A percentile compares a stretch with the other conserved stretches of the same genome.
These are phyloP conservation scores for Agapanthus africanus DNA, from an alignment of 106 monocot genomes.

Conservation along the genomic window DNA sequence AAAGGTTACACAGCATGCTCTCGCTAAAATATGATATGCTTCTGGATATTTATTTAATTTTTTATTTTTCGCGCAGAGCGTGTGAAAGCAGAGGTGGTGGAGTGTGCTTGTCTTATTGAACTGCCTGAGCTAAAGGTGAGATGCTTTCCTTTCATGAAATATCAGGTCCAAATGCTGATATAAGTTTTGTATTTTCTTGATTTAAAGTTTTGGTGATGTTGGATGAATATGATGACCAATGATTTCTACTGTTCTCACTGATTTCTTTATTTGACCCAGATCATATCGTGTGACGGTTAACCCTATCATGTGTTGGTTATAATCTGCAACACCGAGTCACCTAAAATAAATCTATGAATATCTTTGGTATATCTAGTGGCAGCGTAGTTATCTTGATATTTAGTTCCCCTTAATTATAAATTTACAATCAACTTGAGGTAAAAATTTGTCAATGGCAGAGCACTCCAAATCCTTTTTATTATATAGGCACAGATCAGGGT, in stretches of 20 bases:
- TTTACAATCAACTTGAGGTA: too few relatives aligned
- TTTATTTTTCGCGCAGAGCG: too few relatives aligned
- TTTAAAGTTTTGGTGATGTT: neutral
- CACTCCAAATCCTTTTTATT: too few relatives aligned
- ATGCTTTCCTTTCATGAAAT: neutral
- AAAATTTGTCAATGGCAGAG: too few relatives aligned
- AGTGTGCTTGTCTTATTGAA: conserved; percentile 77
- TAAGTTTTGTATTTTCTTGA: neutral
- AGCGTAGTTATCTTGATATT: too few relatives aligned
- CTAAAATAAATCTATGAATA: neutral
- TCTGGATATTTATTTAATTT: neutral
- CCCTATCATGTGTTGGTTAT: neutral
- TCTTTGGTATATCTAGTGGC: too few relatives aligned
- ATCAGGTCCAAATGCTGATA: neutral
- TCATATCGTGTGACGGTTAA: neutral
- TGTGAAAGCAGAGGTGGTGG: conserved; percentile 62
- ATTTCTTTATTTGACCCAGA: neutral
- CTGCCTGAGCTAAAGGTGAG: conserved; percentile 62
- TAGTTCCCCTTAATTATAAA: too few relatives aligned
- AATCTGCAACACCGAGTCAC: neutral
- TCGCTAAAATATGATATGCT: neutral
- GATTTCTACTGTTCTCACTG: neutral
- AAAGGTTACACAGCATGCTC: too few relatives aligned
- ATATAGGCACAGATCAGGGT: too few relatives aligned
- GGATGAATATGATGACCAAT: neutral